Conservation (phyloP, 495 filamentous ascomycete species). For the Trichocladium uniseriatum region DNA sequence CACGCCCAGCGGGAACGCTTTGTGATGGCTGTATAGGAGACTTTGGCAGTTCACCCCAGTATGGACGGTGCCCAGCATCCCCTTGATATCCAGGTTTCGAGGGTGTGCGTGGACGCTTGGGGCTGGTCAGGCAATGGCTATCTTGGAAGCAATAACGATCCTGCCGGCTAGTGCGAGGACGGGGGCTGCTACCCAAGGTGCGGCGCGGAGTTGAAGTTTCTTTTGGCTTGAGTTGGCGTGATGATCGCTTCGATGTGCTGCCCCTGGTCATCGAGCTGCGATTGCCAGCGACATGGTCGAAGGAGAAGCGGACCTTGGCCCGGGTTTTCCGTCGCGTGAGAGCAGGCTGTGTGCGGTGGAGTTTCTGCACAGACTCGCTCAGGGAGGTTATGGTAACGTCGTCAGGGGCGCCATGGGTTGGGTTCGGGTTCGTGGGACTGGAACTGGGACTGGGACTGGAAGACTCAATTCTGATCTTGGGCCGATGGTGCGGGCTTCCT, state of each 20-base stretch:
- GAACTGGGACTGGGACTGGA: conserved; percentile 9
- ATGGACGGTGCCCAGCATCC: conserved; percentile 1
- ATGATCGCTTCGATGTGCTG: not conserved
- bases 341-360: conserved; percentile 22
- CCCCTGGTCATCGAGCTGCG: not conserved
- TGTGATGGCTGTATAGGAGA: no score
- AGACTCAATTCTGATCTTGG: conserved; percentile 28
- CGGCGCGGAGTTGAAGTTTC: no score
- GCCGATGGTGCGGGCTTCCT: conserved; percentile 36
- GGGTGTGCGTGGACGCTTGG: conserved; percentile 3
- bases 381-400: conserved; percentile 29
- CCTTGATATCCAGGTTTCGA: not conserved
- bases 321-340: not conserved
- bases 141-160: not conserved
- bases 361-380: conserved; percentile 20
- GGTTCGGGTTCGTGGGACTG: conserved; percentile 12
- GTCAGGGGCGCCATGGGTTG: conserved; percentile 28
- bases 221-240: no score
- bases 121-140: conserved; percentile 13
- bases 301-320: conserved; percentile 21
- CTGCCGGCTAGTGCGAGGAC: not conserved
- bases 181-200: not conserved
- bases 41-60: conserved; percentile 4
- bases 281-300: not conserved
- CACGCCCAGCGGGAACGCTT: no score